Percentiles rank a stretch among this genome's conserved stretches.
phyloP scores from a whole-genome alignment of 106 monocot species.

The Dendrobium chrysotoxum region DNA sequence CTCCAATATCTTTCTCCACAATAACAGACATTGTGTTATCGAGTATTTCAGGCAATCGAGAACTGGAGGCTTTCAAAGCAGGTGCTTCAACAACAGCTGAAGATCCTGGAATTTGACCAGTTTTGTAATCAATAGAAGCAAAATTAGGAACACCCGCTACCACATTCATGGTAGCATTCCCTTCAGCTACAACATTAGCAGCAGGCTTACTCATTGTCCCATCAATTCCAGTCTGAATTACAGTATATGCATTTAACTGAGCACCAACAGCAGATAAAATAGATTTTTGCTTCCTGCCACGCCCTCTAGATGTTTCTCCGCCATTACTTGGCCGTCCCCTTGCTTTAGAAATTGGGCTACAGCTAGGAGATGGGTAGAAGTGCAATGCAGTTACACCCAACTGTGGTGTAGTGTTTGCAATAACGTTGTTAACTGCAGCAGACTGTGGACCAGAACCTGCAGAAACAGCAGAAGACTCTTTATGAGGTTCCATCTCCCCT shows the following conservation, averaged over 20 bases:
- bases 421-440: slow-evolving; percentile 3
- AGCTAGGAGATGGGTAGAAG: slow-evolving; percentile 7
- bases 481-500: slow-evolving; percentile 20
- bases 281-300: slow-evolving; percentile 44
- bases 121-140: slow-evolving; percentile 1
- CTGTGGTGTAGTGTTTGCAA: slow-evolving; percentile 2
- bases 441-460: too few species aligned
- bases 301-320: slow-evolving; percentile 48
- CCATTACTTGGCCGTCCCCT: slow-evolving; percentile 34
- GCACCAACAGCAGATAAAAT: slow-evolving; percentile 10
- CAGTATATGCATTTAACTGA: slow-evolving; percentile 15
- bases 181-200: slow-evolving; percentile 12
- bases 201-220: slow-evolving; percentile 5
- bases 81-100: slow-evolving; percentile 17
- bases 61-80: slow-evolving; percentile 8
- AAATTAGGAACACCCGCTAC: slow-evolving; percentile 5
- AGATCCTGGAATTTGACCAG: slow-evolving; percentile 11
- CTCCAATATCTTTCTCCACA: slow-evolving; percentile 2
- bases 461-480: slow-evolving; percentile 8
- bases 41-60: slow-evolving; percentile 6
- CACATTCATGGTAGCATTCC: slow-evolving; percentile 4
- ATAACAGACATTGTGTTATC: not conserved
- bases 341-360: slow-evolving; percentile 8
- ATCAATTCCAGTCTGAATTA: slow-evolving; percentile 14
- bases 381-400: slow-evolving; percentile 8